These are phyloP conservation scores for Macrolepiota dolichaula DNA, from an alignment of 768 basidiomycete genomes.

Conservation along the genomic window DNA sequence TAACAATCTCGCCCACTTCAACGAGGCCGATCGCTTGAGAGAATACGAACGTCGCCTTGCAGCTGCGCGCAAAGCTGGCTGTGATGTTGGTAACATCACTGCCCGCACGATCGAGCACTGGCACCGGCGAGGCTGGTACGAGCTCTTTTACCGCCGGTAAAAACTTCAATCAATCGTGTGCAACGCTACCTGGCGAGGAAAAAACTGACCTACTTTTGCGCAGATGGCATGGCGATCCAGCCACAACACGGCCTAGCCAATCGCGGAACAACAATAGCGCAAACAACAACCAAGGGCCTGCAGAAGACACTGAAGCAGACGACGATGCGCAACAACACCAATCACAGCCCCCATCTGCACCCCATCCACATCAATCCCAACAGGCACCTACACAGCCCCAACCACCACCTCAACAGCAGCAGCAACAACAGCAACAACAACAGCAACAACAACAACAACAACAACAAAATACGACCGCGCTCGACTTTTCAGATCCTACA, in stretches of 20 bases:
- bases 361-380: conserved; percentile 12
- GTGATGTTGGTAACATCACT: conserved; percentile 71
- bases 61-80: conserved; percentile 58
- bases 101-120: conserved; percentile 77
- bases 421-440: conserved; percentile 19
- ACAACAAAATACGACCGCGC: conserved; percentile 16
- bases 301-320: conserved; percentile 41
- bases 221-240: conserved; percentile 69
- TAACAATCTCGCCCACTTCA: conserved; percentile 35
- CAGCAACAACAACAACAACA: conserved; percentile 18
- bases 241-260: conserved; percentile 46
- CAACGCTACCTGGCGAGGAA: not conserved
- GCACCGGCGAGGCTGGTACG: conserved; percentile 77
- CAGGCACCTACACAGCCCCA: conserved; percentile 5
- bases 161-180: not conserved
- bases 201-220: not conserved
- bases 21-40: conserved; percentile 62
- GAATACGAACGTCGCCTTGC: conserved; percentile 74
- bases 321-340: conserved; percentile 40
- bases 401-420: conserved; percentile 12
- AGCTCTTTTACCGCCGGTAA: conserved; percentile 66
- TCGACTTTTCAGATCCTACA: conserved; percentile 34
- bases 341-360: conserved; percentile 21
- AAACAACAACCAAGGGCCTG: conserved; percentile 24
- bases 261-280: conserved; percentile 30